phyloP scores from a whole-genome alignment of 352 stramenopile genomes.

The Phytophthora vignae region DNA sequence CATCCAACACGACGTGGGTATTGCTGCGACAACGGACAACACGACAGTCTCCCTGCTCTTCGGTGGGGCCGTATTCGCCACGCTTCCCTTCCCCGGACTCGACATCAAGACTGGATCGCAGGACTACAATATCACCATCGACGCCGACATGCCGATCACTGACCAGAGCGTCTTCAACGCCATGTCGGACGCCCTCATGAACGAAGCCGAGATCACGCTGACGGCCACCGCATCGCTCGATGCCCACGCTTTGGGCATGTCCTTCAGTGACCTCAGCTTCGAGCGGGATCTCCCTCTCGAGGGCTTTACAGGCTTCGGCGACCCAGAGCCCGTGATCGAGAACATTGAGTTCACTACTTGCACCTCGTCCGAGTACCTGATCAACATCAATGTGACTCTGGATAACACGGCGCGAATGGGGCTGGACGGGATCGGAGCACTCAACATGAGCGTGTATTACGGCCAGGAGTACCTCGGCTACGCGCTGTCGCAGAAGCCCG shows the following conservation, averaged over 20 bases:
- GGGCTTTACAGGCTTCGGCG: constrained; percentile 57
- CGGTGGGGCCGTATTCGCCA: constrained; percentile 47
- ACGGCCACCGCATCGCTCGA: constrained; percentile 42
- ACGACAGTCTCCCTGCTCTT: constrained; percentile 54
- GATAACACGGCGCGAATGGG: constrained; percentile 58
- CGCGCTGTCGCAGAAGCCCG: constrained; percentile 49
- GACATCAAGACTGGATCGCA: constrained; percentile 48
- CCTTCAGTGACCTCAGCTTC: constrained; percentile 56
- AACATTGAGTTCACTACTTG: constrained; percentile 55
- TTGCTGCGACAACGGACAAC: constrained; percentile 51
- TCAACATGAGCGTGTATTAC: constrained; percentile 81
- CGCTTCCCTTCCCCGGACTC: constrained; percentile 53
- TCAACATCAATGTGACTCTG: constrained; percentile 66
- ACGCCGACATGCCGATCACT: constrained; percentile 43
- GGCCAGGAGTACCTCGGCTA: constrained; percentile 67
- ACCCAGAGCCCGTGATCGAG: constrained; percentile 57
- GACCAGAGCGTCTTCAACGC: constrained; percentile 50
- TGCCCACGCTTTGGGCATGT: constrained; percentile 50
- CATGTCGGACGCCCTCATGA: constrained; percentile 52
- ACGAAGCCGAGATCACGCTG: constrained; percentile 46
- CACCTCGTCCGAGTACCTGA: constrained; percentile 35
- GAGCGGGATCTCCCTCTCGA: constrained; percentile 54
- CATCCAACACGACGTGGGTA: constrained; percentile 49
- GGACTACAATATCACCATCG: constrained; percentile 60
- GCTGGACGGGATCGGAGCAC: constrained; percentile 57